Conservation (phyloP, 2,329 filamentous ascomycete species). For the Cordyceps fumosorosea region DNA sequence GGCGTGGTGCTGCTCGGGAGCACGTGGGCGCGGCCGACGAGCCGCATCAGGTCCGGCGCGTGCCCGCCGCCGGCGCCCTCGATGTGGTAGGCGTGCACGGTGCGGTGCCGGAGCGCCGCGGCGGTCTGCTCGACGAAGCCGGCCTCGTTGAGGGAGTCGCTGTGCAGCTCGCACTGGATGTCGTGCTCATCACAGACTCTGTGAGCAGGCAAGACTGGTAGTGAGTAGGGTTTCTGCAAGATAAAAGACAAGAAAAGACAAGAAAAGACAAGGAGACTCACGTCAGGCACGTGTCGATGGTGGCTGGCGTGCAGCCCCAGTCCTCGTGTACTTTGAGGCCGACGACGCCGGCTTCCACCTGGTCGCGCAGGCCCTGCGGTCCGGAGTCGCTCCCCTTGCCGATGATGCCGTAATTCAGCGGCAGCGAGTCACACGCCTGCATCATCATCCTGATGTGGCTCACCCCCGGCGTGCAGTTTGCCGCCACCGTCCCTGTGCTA, state of each 20-base stretch:
- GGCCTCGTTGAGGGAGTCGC: slow-evolving; percentile 91
- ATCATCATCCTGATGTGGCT: slow-evolving; percentile 84
- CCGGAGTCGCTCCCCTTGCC: slow-evolving; percentile 86
- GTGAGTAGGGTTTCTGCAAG: too few relatives aligned
- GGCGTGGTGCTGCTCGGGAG: slow-evolving; percentile 69
- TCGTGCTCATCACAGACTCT: slow-evolving; percentile 88
- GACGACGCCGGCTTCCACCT: slow-evolving; percentile 75
- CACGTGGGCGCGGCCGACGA: slow-evolving; percentile 83
- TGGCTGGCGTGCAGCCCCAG: slow-evolving; percentile 86
- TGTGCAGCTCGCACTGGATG: slow-evolving; percentile 90
- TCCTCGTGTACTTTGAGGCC: slow-evolving; percentile 95
- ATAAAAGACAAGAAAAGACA: too few relatives aligned
- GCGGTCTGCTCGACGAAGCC: slow-evolving; percentile 95
- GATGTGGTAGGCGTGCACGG: slow-evolving; percentile 95
- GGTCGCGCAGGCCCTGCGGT: slow-evolving; percentile 65
- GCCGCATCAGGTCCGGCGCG: slow-evolving; percentile 90
- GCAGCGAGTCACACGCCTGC: slow-evolving; percentile 73
- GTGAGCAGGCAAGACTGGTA: too few relatives aligned
- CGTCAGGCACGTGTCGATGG: slow-evolving; percentile 80
- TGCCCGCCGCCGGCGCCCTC: slow-evolving; percentile 93
- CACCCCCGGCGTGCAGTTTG: slow-evolving; percentile 83
- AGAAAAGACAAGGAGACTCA: too few relatives aligned
- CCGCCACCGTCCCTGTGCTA: too few relatives aligned
- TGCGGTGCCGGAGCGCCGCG: slow-evolving; percentile 74
- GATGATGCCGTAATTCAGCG: slow-evolving; percentile 84